phyloP scores from a whole-genome alignment of 1,284 basidiomycete genomes.

The Ceratobasidium theobromae region DNA sequence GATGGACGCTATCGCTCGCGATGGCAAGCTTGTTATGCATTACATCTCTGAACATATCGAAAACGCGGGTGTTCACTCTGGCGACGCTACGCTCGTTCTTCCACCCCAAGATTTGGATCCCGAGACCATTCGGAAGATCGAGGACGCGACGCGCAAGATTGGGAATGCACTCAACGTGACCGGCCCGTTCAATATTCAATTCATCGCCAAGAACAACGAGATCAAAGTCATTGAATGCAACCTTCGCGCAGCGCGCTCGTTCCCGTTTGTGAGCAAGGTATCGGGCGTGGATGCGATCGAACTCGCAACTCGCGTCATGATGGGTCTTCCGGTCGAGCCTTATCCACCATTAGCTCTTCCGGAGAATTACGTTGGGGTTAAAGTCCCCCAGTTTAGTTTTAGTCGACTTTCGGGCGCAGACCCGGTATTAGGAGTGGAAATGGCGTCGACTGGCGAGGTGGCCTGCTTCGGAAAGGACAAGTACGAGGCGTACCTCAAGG shows the following conservation, averaged over 20 bases:
- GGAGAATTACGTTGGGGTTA: slow-evolving; percentile 93
- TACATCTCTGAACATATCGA: slow-evolving; percentile 99
- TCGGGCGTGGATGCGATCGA: slow-evolving; percentile 97
- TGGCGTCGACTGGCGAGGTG: slow-evolving; percentile 99
- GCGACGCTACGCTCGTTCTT: slow-evolving; percentile 96
- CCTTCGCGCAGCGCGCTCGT: slow-evolving; percentile 94
- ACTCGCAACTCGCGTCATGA: slow-evolving; percentile 98
- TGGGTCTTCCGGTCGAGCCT: slow-evolving; percentile 82
- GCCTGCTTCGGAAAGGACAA: slow-evolving; percentile 98
- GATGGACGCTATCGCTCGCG: slow-evolving; percentile 97
- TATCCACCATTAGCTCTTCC: slow-evolving; percentile 90
- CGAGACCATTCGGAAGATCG: slow-evolving; percentile 92
- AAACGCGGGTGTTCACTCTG: slow-evolving; percentile 97
- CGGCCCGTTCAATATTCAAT: slow-evolving; percentile 99
- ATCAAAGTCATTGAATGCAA: slow-evolving; percentile 99
- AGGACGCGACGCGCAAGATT: slow-evolving; percentile 96
- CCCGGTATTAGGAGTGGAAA: slow-evolving; percentile 98
- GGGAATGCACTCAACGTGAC: slow-evolving; percentile 98
- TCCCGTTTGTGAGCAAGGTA: slow-evolving; percentile 99
- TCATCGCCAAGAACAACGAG: slow-evolving; percentile 99
- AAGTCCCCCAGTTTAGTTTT: slow-evolving; percentile 99
- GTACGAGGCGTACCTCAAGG: slow-evolving; percentile 98
- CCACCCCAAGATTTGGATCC: slow-evolving; percentile 98
- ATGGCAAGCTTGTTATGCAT: slow-evolving; percentile 98
- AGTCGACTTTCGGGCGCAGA: slow-evolving; percentile 94